phyloP scores from a whole-genome alignment of 768 basidiomycete genomes.

The Scleroderma bovista region DNA sequence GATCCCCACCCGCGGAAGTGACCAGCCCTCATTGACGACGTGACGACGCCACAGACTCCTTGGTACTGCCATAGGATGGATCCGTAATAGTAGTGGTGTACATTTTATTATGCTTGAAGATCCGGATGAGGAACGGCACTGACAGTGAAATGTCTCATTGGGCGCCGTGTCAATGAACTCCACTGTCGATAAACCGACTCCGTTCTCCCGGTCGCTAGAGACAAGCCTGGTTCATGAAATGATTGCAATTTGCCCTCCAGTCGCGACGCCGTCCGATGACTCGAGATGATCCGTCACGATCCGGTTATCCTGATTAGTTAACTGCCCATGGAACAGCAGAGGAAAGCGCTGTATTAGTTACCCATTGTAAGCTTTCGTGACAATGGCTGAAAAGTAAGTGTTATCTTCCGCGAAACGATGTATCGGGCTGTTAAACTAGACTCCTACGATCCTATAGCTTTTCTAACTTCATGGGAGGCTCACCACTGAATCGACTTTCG shows the following conservation, averaged over 20 bases:
- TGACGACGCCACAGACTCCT: slow-evolving; percentile 4
- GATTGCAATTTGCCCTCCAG: neutral
- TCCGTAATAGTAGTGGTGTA: neutral
- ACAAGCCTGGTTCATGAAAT: no score
- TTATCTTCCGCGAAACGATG: neutral
- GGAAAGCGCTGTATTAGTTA: no score
- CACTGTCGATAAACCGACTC: neutral
- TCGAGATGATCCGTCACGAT: no score
- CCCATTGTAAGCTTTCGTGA: no score
- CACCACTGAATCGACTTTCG: slow-evolving; percentile 74
- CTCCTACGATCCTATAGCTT: slow-evolving; percentile 27
- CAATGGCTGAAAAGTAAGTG: slow-evolving; percentile 31
- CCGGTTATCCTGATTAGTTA: no score
- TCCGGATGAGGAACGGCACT: neutral
- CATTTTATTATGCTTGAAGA: neutral
- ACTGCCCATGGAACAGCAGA: no score
- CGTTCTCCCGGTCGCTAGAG: neutral
- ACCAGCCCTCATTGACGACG: slow-evolving; percentile 10
- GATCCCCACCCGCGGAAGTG: slow-evolving; percentile 16
- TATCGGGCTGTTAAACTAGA: neutral
- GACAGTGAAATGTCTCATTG: neutral
- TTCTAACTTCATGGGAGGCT: slow-evolving; percentile 51
- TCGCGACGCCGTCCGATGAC: neutral
- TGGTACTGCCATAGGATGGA: neutral
- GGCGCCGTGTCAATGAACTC: neutral